Percentiles rank a stretch among this genome's conserved stretches.
These are phyloP conservation scores for Sporopachydermia lactativora DNA, from an alignment of 805 yeast genomes.

Conservation along the genomic window DNA sequence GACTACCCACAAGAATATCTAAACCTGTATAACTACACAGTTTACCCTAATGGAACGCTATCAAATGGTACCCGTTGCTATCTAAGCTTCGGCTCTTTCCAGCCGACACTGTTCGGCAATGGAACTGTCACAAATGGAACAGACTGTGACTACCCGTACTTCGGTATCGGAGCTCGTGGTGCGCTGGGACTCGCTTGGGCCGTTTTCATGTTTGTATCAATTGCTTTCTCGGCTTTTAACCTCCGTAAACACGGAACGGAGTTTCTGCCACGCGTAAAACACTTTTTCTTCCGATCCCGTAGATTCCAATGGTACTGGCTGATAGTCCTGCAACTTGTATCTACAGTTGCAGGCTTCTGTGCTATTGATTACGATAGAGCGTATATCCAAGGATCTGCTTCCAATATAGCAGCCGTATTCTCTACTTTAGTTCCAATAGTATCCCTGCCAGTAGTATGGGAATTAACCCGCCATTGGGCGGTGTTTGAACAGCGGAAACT, in stretches of 20 bases:
- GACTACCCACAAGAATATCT: constrained; percentile 13
- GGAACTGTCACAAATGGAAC: constrained; percentile 13
- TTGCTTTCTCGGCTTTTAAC: constrained; percentile 14
- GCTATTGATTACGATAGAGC: constrained; percentile 17
- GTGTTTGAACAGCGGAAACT: constrained; percentile 16
- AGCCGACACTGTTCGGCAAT: constrained; percentile 11
- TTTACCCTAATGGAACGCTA: constrained; percentile 16
- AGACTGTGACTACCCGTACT: constrained; percentile 13
- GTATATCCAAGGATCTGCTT: constrained; percentile 15
- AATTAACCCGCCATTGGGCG: constrained; percentile 17
- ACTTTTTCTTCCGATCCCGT: constrained; percentile 13
- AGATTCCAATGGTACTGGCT: constrained; percentile 19
- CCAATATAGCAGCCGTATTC: constrained; percentile 13
- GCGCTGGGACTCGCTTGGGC: constrained; percentile 14
- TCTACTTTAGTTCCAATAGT: constrained; percentile 11
- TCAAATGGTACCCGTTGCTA: constrained; percentile 16
- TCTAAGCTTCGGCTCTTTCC: constrained; percentile 13
- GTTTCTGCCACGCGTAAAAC: constrained; percentile 9
- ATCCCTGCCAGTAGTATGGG: constrained; percentile 13
- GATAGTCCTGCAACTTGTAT: constrained; percentile 12
- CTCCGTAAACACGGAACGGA: constrained; percentile 14
- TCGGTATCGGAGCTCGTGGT: constrained; percentile 13
- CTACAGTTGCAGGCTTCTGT: constrained; percentile 16
- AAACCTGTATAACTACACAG: constrained; percentile 9
- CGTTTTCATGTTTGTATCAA: constrained; percentile 8